Evolutionary conservation across 1,139 yeast species (phyloP), one percentile per base, ranked within the genome.

Genomic region (Taiozyma sp.): DNA sequence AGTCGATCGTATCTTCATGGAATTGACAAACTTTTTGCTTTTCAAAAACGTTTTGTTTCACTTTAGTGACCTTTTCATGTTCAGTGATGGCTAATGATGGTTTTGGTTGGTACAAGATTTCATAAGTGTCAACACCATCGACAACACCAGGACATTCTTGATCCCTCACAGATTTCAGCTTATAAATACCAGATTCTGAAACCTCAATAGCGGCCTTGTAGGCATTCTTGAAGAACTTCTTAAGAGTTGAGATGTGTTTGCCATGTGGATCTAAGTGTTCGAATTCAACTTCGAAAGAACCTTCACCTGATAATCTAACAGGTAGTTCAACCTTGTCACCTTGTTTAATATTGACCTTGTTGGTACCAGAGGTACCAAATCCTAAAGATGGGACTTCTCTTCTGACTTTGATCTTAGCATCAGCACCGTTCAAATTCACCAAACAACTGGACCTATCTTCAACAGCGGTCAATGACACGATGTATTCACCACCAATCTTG

Each of bases 381-480:
- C 71, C 71, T 13, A 78, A 82, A 6, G 72, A 66, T 3, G 97
- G 95, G 6, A 83, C 69, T 54, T 83, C 88, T 48, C 83, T 71
- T 58, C 90, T 77, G 2, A 90, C 90, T 30, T 75, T 73, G 19
- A 90, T 71, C 30, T 69, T 74, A 22, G 85, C 80, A 51, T 79
- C 84, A 41, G 80, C 79, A 37, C 77, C 79, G 35, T 75, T 74
- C 50, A 85, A 69, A n/a, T 81, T 80, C 13, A 88, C 90, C 16
- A 78, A 72, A 69, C 99, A 93, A 1, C 84, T 82, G 30, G 86
- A 79, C 13, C 80, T 77, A 64, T 95, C 99, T 39, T 74, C 76
- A 5, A 88, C 79, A 13, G 87, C 77, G 2, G 80, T 76, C 53
- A 95, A 65, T 2, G 80, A 72, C 1, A 93, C 68, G 16, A 79